A percentile compares a stretch with the other conserved stretches of the same genome.
These are phyloP conservation scores for Phytophthora sp. DNA, from an alignment of 352 stramenopile species.

Conservation along the genomic window DNA sequence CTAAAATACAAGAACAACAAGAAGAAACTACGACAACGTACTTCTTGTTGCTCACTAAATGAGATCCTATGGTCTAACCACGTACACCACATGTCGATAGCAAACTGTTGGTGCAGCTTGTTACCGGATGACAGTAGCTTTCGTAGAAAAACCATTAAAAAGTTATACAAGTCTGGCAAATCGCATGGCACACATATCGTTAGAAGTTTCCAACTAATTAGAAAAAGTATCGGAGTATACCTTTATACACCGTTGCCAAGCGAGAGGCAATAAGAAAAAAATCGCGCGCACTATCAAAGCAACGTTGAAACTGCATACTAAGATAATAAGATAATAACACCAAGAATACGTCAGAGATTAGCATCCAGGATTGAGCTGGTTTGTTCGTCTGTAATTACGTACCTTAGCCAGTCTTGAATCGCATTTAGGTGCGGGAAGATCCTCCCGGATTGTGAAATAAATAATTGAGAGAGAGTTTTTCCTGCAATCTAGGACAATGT, in stretches of 20 bases:
- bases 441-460: constrained; percentile 44
- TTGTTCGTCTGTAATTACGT: not conserved
- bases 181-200: not conserved
- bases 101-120: constrained; percentile 53
- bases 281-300: constrained; percentile 41
- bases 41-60: constrained; percentile 72
- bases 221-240: constrained; percentile 7
- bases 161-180: constrained; percentile 72
- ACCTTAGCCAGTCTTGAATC: constrained; percentile 79
- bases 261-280: constrained; percentile 58
- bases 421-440: constrained; percentile 53
- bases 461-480: constrained; percentile 47
- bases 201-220: not conserved
- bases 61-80: constrained; percentile 52
- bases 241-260: constrained; percentile 50
- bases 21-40: constrained; percentile 21
- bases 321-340: not conserved
- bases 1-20: not conserved
- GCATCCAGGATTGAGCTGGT: not conserved
- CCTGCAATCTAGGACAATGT: constrained; percentile 25
- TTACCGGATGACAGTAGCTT: constrained; percentile 73
- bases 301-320: constrained; percentile 56
- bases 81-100: constrained; percentile 74
- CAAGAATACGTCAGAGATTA: not conserved
- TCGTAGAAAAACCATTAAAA: constrained; percentile 81